These are phyloP conservation scores for Naganishia antarctica DNA, from an alignment of 768 basidiomycete species.

Conservation along the genomic window DNA sequence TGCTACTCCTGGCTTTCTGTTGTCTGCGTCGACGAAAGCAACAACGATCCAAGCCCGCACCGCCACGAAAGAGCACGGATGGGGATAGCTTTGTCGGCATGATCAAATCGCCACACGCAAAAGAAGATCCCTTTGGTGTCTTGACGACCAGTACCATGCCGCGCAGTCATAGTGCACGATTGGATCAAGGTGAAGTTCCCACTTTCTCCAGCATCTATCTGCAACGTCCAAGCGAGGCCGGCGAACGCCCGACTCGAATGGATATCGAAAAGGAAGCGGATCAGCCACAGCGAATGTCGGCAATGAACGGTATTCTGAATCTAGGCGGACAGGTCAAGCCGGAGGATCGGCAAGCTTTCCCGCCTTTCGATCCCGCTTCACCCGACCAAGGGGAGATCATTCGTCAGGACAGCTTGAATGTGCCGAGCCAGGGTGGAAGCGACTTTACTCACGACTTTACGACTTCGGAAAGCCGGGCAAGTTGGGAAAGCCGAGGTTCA, in stretches of 20 bases:
- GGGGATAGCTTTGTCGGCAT: slow-evolving; percentile 38
- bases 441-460: slow-evolving; percentile 45
- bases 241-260: slow-evolving; percentile 26
- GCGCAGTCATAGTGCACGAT: slow-evolving; percentile 27
- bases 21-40: slow-evolving; percentile 39
- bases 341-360: slow-evolving; percentile 2
- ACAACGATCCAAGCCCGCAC: slow-evolving; percentile 23
- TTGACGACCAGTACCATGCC: slow-evolving; percentile 21
- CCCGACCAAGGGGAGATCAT: slow-evolving; percentile 44
- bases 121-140: slow-evolving; percentile 36
- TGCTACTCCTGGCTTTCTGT: slow-evolving; percentile 42
- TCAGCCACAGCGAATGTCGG: slow-evolving; percentile 37
- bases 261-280: slow-evolving; percentile 28
- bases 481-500: slow-evolving; percentile 42
- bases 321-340: slow-evolving; percentile 28
- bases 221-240: slow-evolving; percentile 26
- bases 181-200: slow-evolving; percentile 37
- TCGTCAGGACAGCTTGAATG: slow-evolving; percentile 25
- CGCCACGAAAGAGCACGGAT: slow-evolving; percentile 32
- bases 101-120: slow-evolving; percentile 35
- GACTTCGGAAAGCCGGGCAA: slow-evolving; percentile 38
- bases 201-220: slow-evolving; percentile 37
- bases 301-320: slow-evolving; percentile 44
- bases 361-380: slow-evolving; percentile 28
- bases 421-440: slow-evolving; percentile 34